Base-by-base conservation (phyloP, 768 basidiomycete species). In the Boletus sp. region DNA sequence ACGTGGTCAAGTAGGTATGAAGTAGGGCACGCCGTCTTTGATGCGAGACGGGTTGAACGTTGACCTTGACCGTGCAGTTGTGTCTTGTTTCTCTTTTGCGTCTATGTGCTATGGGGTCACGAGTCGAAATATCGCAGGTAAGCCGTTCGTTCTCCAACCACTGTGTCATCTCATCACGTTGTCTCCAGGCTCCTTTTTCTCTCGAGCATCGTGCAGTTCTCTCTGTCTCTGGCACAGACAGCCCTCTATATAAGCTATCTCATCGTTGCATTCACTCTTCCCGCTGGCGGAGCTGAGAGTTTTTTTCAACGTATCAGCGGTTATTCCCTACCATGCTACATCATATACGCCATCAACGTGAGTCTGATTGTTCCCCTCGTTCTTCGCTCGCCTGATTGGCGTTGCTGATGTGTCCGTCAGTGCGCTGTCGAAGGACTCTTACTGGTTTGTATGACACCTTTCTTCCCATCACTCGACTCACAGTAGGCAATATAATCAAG, bases 281-380 rank as follows among this genome's bases (percentile, higher is more conserved):
- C 33, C 29, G 4, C 23, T 6, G 2, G 8, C 5, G 41, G 19
- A 11, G 15, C 37, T 0, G 62, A 55, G 47, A 21, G 13, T 4
- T 59, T 51, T 40, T 53, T 62, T 13, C 29, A 11, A 1, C 37
- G 9, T 15, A 40, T 44, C 32, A 53, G 35, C 13, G 0, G 4
- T 14, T 55, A 34, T n/a, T 19, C 56, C 11, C 25, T 68, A 5
- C 29, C 50, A 33, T 47, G 55, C 39, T 53, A 68, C 15, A 53
- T 50, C 41, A 55, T 66, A 51, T 68, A 39, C 42, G 39, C 48
- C 5, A 11, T 66, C 5, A 63, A 63, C 35, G 65, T 57, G 38
- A 47, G 66, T 38, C 8, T 7, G 11, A 37, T 50, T 15, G 4
- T 43, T 7, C 0, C 13, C 9, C 11, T 47, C 1, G n/a, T 14